Conservation (phyloP, 2,329 filamentous ascomycete species). For the Venturia pyrina region DNA sequence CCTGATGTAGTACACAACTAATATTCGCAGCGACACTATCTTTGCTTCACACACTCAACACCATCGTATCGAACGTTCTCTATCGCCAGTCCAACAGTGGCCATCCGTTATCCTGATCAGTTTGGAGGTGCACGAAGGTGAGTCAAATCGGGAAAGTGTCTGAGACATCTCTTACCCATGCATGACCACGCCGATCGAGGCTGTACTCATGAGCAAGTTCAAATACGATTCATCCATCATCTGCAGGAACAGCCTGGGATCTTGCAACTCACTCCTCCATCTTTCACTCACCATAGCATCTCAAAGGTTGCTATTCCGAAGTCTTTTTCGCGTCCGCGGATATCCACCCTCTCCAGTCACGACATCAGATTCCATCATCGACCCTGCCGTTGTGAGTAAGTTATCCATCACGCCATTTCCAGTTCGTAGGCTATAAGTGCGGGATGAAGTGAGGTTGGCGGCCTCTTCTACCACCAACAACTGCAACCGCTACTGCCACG, state of each 20-base stretch:
- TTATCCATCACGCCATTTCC: neutral
- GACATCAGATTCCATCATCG: neutral
- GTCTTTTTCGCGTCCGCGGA: no score
- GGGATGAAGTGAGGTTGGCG: neutral
- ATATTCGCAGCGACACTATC: neutral
- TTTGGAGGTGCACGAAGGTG: neutral
- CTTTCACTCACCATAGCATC: neutral
- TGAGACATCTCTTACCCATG: neutral
- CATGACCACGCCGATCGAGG: neutral
- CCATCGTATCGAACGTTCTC: neutral
- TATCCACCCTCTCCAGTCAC: neutral
- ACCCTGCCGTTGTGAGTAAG: neutral
- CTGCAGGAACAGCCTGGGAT: constrained; percentile 3
- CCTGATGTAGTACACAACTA: neutral
- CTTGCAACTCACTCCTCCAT: neutral
- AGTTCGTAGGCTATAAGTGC: neutral
- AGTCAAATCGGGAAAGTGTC: neutral
- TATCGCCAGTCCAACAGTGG: neutral
- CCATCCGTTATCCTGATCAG: neutral
- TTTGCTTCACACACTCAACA: neutral
- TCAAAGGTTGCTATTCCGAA: no score
- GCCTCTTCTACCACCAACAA: neutral
- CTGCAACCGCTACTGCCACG: neutral
- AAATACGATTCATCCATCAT: neutral
- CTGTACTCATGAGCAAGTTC: neutral